Percentiles rank a stretch among this genome's conserved stretches.
These are phyloP conservation scores for Priceomyces medius DNA, from an alignment of 805 yeast genomes.

Conservation along the genomic window DNA sequence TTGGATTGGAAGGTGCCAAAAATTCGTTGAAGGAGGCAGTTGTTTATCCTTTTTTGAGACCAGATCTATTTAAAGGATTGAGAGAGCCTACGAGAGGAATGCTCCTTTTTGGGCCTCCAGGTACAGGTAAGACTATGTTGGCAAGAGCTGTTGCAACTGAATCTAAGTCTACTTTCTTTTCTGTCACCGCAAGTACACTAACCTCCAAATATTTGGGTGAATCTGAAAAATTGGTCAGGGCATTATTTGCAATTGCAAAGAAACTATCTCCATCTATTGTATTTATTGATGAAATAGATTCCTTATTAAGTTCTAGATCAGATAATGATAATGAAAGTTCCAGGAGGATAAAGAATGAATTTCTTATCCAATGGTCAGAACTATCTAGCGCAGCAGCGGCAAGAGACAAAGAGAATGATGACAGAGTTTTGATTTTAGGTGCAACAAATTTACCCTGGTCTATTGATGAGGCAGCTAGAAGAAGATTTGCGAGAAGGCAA, in stretches of 20 bases:
- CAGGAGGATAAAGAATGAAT: slow-evolving; percentile 87
- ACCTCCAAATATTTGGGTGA: slow-evolving; percentile 90
- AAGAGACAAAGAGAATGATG: slow-evolving; percentile 50
- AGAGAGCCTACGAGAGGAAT: slow-evolving; percentile 97
- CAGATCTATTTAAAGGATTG: slow-evolving; percentile 85
- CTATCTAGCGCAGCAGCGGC: slow-evolving; percentile 82
- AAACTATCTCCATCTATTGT: slow-evolving; percentile 89
- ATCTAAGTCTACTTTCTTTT: slow-evolving; percentile 87
- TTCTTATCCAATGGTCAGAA: slow-evolving; percentile 92
- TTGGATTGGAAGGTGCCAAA: slow-evolving; percentile 89
- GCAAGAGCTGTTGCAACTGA: slow-evolving; percentile 97
- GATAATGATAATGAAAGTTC: slow-evolving; percentile 85
- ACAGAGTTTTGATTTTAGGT: slow-evolving; percentile 82
- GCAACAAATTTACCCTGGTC: slow-evolving; percentile 98
- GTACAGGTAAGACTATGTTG: slow-evolving; percentile 98
- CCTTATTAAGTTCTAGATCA: slow-evolving; percentile 74
- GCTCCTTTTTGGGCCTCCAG: slow-evolving; percentile 96
- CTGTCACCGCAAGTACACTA: slow-evolving; percentile 85
- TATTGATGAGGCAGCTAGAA: slow-evolving; percentile 93
- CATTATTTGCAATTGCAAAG: slow-evolving; percentile 80
- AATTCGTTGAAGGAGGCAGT: slow-evolving; percentile 89
- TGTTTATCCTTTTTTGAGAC: slow-evolving; percentile 91
- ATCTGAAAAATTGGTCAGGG: slow-evolving; percentile 88
- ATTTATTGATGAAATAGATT: slow-evolving; percentile 95
- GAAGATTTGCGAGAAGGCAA: slow-evolving; percentile 87